These are phyloP conservation scores for Nemania diffusa DNA, from an alignment of 2,329 filamentous ascomycete genomes.

Conservation along the genomic window DNA sequence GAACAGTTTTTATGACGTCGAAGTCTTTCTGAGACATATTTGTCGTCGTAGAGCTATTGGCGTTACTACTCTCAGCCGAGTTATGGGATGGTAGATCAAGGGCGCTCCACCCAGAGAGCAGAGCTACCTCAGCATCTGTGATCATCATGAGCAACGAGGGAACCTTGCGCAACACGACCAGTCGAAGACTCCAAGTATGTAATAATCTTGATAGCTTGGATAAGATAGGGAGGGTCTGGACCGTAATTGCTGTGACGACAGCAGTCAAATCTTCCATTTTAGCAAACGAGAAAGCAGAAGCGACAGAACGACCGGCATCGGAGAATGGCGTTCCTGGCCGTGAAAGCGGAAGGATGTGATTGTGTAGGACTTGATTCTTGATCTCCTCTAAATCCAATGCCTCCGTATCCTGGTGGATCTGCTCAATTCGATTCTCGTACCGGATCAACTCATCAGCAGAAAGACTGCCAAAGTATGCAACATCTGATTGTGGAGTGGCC, in stretches of 20 bases:
- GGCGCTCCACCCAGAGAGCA: slow-evolving; percentile 74
- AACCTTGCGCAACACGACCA: slow-evolving; percentile 78
- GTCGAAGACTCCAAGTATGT: slow-evolving; percentile 79
- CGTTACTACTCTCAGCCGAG: slow-evolving; percentile 16
- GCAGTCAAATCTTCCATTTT: slow-evolving; percentile 90
- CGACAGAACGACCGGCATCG: slow-evolving; percentile 55
- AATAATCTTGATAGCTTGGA: slow-evolving; percentile 79
- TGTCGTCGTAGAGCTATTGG: slow-evolving; percentile 36
- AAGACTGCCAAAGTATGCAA: slow-evolving; percentile 75
- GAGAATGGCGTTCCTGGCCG: slow-evolving; percentile 61
- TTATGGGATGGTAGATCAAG: slow-evolving; percentile 54
- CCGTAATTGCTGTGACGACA: slow-evolving; percentile 87
- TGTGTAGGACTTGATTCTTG: slow-evolving; percentile 85
- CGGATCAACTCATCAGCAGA: slow-evolving; percentile 69
- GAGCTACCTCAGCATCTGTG: slow-evolving; percentile 70
- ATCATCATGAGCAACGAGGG: slow-evolving; percentile 75
- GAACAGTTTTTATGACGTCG: slow-evolving; percentile 67
- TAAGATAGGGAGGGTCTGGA: slow-evolving; percentile 87
- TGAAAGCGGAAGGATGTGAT: slow-evolving; percentile 75
- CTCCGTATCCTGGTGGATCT: slow-evolving; percentile 76
- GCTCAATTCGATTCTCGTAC: slow-evolving; percentile 78
- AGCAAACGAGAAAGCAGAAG: slow-evolving; percentile 64
- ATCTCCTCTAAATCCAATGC: slow-evolving; percentile 83
- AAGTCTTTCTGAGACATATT: slow-evolving; percentile 59
- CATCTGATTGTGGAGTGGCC: slow-evolving; percentile 48